Base-by-base conservation (phyloP, 768 basidiomycete species). In the Tubosaeta sp. region DNA sequence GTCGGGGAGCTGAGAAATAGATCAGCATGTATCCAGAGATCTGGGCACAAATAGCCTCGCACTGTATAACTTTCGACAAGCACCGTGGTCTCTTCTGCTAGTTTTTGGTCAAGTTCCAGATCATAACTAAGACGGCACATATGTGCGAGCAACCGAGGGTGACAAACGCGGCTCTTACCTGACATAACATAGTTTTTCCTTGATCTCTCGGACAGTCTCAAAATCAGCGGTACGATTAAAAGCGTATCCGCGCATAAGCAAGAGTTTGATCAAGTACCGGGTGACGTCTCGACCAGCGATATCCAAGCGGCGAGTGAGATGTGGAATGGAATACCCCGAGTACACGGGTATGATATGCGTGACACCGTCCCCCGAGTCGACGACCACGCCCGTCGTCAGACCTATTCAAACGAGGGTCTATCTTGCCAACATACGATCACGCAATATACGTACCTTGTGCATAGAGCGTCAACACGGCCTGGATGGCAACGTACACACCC, bases 201-300 rank as follows among this genome's bases (percentile, higher is more conserved):
- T 99, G 74, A 99, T 98, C 70, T 97, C 92, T 31, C 95, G 76
- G 19, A 99, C 97, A 2, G 97, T 99, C 76, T 99, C 97, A 63
- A 99, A 99, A 74, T 99, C 97, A 26, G 97, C 97, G 3, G 97
- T 99, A 37, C 97, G 85, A 73, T 99, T 98, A 81, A 99, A 98
- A 1, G 97, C 97, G 70, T 99, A 98, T n/a, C 97, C 97, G n/a
- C 95, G 85, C 95, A 97, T 97, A 61, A 98, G 83, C 32, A 99
- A 78, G n/a, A 99, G 80, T 74, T 98, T 99, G 82, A 99, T 99
- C 71, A 99, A 77, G 72, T 99, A 99, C 62, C 94, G 85, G 43
- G 97, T 99, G 43, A 99, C 97, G 68, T 99, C 97, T 58, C 97
- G 85, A 17, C 97, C 97, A 49, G 97, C 97, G 60, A 99, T 97